Conservation (phyloP, 345 rosid species). For the Brassica napus region Da-Ae NC_063442.1:36005001-36005500, state of each 20-base stretch:
- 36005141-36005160: slow-evolving; percentile 66
- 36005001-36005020: slow-evolving; percentile 95
- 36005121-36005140: slow-evolving; percentile 75
- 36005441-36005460: slow-evolving; percentile 50
- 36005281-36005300: slow-evolving; percentile 89
- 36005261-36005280: slow-evolving; percentile 83
- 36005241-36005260: slow-evolving; percentile 79
- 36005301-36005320: slow-evolving; percentile 77
- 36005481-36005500: slow-evolving; percentile 52
- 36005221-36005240: slow-evolving; percentile 81
- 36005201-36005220: slow-evolving; percentile 80
- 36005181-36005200: slow-evolving; percentile 95
- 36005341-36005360: slow-evolving; percentile 83
- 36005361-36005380: slow-evolving; percentile 79
- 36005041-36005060: too few species aligned
- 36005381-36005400: slow-evolving; percentile 85
- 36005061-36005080: slow-evolving; percentile 58
- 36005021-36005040: slow-evolving; percentile 50
- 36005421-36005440: slow-evolving; percentile 75
- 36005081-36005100: slow-evolving; percentile 63
- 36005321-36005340: slow-evolving; percentile 78
- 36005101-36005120: slow-evolving; percentile 65
- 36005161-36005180: slow-evolving; percentile 73
- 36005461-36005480: slow-evolving; percentile 91
- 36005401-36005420: slow-evolving; percentile 87